Percentiles rank a stretch among this genome's conserved stretches.
Conservation (phyloP, 768 basidiomycete species). For the Naematelia encephala region DNA sequence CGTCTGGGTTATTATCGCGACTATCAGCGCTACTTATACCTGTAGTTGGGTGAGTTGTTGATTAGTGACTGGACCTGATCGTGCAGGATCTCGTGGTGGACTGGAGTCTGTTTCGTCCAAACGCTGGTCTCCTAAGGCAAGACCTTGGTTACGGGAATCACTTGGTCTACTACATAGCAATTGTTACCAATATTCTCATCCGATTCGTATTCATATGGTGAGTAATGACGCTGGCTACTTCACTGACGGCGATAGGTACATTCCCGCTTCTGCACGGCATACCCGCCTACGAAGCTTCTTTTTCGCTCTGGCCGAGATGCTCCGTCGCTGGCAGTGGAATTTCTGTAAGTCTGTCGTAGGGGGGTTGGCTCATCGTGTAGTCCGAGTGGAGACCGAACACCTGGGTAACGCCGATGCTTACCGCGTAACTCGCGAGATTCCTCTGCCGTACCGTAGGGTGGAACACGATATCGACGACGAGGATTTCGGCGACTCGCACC, state of each 20-base stretch:
- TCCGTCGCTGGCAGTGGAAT: conserved; percentile 86
- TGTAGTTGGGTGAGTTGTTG: conserved; percentile 66
- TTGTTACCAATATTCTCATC: conserved; percentile 66
- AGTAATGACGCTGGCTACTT: conserved; percentile 5
- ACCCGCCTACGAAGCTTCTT: conserved; percentile 64
- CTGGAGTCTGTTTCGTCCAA: conserved; percentile 73
- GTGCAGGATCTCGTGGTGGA: conserved; percentile 83
- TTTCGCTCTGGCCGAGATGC: conserved; percentile 67
- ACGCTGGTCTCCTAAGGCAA: conserved; percentile 63
- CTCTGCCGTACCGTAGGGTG: conserved; percentile 68
- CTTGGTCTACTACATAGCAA: conserved; percentile 48
- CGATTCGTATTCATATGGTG: conserved; percentile 75
- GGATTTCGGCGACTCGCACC: conserved; percentile 10
- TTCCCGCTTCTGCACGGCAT: conserved; percentile 57
- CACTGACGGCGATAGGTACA: conserved; percentile 54
- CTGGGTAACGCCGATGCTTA: conserved; percentile 90
- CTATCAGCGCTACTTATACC: conserved; percentile 67
- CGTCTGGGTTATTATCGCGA: conserved; percentile 65
- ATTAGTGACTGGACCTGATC: conserved; percentile 58
- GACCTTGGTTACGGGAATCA: conserved; percentile 69
- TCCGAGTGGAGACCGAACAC: conserved; percentile 85
- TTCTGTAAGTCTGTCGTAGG: conserved; percentile 61
- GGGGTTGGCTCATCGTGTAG: conserved; percentile 50
- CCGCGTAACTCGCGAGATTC: conserved; percentile 76
- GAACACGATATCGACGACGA: conserved; percentile 54